These are phyloP conservation scores for Suhomyces tanzawaensis DNA, from an alignment of 805 yeast species.

Conservation along the genomic window DNA sequence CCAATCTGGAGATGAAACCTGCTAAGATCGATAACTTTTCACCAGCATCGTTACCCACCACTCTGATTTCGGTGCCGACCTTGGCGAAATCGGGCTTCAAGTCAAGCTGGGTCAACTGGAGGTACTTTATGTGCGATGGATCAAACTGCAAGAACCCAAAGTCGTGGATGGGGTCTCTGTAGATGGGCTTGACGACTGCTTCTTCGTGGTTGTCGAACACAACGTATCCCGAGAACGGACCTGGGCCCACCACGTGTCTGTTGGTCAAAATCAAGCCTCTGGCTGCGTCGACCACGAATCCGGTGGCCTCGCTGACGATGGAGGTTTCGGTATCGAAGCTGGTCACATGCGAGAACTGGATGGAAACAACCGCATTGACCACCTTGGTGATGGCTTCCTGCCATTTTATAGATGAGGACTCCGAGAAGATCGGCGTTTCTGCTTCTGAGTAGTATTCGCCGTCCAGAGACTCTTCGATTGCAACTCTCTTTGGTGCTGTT, in stretches of 20 bases:
- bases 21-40: conserved; percentile 86
- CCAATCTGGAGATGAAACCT: conserved; percentile 81
- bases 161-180: conserved; percentile 94
- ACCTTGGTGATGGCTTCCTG: conserved; percentile 16
- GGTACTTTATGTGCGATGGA: conserved; percentile 68
- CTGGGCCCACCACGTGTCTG: conserved; percentile 94
- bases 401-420: conserved; percentile 11
- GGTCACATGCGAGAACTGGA: conserved; percentile 83
- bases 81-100: conserved; percentile 79
- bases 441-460: conserved; percentile 13
- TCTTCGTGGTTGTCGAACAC: conserved; percentile 95
- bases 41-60: conserved; percentile 96
- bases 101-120: conserved; percentile 63
- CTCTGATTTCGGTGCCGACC: conserved; percentile 92
- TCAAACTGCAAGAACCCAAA: conserved; percentile 85
- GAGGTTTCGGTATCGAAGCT: conserved; percentile 85
- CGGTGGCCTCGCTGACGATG: conserved; percentile 87
- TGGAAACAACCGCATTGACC: conserved; percentile 68
- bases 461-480: conserved; percentile 1
- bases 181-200: conserved; percentile 78
- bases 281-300: conserved; percentile 84
- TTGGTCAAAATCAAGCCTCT: conserved; percentile 85
- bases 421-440: conserved; percentile 1
- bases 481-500: conserved; percentile 4
- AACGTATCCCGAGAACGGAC: conserved; percentile 88